phyloP scores from a whole-genome alignment of 306 rosid species.

The Cyclanthera cordifolia region DNA sequence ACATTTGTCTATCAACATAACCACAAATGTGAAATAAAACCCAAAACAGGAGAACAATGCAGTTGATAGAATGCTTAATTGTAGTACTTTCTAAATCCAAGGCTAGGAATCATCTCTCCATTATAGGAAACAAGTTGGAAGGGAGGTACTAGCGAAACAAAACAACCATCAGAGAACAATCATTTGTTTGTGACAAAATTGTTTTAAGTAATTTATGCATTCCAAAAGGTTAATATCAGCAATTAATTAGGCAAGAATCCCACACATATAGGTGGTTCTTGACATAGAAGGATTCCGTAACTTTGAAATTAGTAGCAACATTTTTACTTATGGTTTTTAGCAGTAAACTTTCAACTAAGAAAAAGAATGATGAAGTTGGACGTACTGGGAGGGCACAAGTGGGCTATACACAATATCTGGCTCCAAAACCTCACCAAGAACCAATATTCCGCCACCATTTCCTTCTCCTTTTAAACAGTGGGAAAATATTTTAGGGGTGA shows the following conservation, averaged over 20 bases:
- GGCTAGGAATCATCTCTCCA: neutral
- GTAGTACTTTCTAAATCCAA: neutral
- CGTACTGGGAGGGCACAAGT: conserved; percentile 92
- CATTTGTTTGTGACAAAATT: neutral
- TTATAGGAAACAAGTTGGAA: neutral
- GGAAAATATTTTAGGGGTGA: conserved; percentile 84
- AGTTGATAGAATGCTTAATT: neutral
- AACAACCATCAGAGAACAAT: neutral
- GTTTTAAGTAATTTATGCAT: neutral
- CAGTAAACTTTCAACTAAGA: neutral
- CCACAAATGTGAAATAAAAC: neutral
- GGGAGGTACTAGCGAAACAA: neutral
- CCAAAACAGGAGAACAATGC: neutral
- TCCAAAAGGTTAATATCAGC: neutral
- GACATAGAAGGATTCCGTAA: neutral
- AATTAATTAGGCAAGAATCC: neutral
- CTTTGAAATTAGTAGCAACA: neutral
- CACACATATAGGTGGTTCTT: neutral
- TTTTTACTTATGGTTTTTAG: neutral
- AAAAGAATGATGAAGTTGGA: conserved; percentile 15
- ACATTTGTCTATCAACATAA: neutral
- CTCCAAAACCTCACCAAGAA: conserved; percentile 97
- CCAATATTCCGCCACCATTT: conserved; percentile 85
- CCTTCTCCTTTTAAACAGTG: conserved; percentile 89
- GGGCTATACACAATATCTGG: conserved; percentile 87